phyloP scores from a whole-genome alignment of 257 asterid species.

The Coffea eugenioides region DNA sequence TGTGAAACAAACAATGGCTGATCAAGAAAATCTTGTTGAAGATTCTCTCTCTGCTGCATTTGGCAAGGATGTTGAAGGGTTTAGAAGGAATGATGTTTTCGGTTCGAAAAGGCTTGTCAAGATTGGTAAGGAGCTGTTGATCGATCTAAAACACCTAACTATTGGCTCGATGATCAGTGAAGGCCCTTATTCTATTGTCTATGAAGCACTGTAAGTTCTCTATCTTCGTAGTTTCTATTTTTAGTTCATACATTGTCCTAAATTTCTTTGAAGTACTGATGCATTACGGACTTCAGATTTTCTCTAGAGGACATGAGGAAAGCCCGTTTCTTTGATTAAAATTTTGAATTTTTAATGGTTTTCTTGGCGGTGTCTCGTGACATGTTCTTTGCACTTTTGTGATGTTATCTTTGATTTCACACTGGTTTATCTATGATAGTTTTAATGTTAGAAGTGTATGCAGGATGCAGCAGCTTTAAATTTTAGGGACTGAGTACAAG shows the following conservation, averaged over 20 bases:
- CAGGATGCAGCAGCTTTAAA: neutral
- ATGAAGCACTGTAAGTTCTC: conserved; percentile 53
- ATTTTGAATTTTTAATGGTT: neutral
- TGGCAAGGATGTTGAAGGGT: conserved; percentile 10
- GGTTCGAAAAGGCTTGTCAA: conserved; percentile 16
- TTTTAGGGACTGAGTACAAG: no score
- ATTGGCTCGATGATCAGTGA: conserved; percentile 52
- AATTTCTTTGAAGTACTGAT: neutral
- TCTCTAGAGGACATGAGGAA: neutral
- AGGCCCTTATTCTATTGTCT: conserved; percentile 46
- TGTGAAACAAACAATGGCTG: conserved; percentile 26
- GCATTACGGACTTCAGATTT: conserved; percentile 6
- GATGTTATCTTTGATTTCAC: neutral
- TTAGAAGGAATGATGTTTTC: conserved; percentile 16
- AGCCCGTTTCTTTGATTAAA: conserved; percentile 1
- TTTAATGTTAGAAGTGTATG: neutral
- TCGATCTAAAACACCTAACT: conserved; percentile 38
- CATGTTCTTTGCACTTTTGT: neutral
- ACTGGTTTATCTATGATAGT: no score
- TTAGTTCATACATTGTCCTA: conserved; percentile 10
- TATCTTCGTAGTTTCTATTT: conserved; percentile 1
- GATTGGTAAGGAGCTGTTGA: conserved; percentile 35
- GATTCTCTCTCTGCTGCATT: conserved; percentile 19
- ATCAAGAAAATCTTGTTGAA: conserved; percentile 23
- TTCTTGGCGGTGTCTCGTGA: neutral